A percentile compares a stretch with the other conserved stretches of the same genome.
Evolutionary conservation across 306 rosid species (phyloP).

Genomic region (Macrotyloma uniflorum): DNA sequence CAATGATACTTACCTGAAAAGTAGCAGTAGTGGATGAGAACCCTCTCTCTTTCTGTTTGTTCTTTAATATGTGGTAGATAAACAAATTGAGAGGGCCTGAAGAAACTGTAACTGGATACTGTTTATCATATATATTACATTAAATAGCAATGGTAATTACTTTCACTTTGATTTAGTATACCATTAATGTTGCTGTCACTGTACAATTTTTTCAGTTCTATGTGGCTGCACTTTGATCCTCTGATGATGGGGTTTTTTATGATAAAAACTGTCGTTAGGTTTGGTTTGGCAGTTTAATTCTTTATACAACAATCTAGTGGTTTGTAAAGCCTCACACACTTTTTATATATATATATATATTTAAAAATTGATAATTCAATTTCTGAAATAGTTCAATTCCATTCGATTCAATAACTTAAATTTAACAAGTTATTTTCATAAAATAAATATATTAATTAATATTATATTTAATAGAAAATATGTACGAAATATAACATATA

Average conservation of each 20-base stretch:
- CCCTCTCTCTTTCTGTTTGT: not conserved
- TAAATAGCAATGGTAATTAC: too few species aligned
- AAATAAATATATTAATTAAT: too few species aligned
- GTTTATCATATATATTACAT: constrained; percentile 1
- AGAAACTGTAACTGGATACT: not conserved
- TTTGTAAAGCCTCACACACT: not conserved
- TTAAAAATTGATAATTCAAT: too few species aligned
- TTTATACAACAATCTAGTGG: not conserved
- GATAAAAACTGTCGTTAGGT: not conserved
- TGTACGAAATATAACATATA: too few species aligned
- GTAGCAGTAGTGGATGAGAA: constrained; percentile 10
- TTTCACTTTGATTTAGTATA: too few species aligned
- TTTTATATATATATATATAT: too few species aligned
- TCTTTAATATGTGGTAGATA: constrained; percentile 26
- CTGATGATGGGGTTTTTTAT: not conserved
- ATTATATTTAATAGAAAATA: too few species aligned
- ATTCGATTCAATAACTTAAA: too few species aligned
- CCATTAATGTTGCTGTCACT: too few species aligned
- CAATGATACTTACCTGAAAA: constrained; percentile 15
- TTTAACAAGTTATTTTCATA: too few species aligned
- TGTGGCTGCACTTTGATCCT: not conserved
- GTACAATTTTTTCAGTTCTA: not conserved
- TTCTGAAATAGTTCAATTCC: too few species aligned
- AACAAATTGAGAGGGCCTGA: constrained; percentile 10
- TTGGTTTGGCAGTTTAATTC: not conserved